Percentiles rank a stretch among this genome's conserved stretches.
Evolutionary conservation across 2,329 filamentous ascomycete species (phyloP).

Genomic region (Botrytis squamosa): DNA sequence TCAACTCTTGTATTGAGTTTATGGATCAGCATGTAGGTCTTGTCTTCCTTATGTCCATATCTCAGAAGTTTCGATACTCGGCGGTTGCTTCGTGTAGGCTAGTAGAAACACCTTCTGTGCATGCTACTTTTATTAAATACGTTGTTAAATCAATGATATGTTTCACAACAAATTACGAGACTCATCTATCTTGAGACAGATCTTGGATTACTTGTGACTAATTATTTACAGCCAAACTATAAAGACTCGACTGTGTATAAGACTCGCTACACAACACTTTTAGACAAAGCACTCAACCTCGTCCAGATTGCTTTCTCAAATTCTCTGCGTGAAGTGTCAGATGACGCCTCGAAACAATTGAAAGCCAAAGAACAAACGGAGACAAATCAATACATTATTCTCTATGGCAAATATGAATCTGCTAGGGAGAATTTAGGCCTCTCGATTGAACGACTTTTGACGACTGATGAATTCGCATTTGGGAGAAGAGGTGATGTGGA

Average conservation of each 20-base stretch:
- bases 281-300: conserved; percentile 64
- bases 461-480: conserved; percentile 43
- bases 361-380: conserved; percentile 64
- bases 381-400: conserved; percentile 66
- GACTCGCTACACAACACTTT: conserved; percentile 79
- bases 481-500: conserved; percentile 58
- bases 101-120: not conserved
- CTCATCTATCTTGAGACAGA: not conserved
- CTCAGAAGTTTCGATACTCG: not conserved
- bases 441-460: conserved; percentile 58
- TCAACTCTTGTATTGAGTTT: conserved; percentile 89
- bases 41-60: not conserved
- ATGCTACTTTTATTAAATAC: not conserved
- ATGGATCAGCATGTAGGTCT: conserved; percentile 77
- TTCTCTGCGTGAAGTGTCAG: conserved; percentile 51
- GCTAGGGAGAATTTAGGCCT: conserved; percentile 57
- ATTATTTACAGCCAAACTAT: conserved; percentile 63
- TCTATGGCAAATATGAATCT: conserved; percentile 65
- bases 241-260: conserved; percentile 85
- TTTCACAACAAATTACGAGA: not conserved
- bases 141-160: not conserved
- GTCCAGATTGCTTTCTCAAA: conserved; percentile 43
- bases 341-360: conserved; percentile 62
- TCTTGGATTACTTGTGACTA: conserved; percentile 29
- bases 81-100: not conserved